phyloP scores from a whole-genome alignment of 768 basidiomycete genomes.

The Boletellus emodensis region DNA sequence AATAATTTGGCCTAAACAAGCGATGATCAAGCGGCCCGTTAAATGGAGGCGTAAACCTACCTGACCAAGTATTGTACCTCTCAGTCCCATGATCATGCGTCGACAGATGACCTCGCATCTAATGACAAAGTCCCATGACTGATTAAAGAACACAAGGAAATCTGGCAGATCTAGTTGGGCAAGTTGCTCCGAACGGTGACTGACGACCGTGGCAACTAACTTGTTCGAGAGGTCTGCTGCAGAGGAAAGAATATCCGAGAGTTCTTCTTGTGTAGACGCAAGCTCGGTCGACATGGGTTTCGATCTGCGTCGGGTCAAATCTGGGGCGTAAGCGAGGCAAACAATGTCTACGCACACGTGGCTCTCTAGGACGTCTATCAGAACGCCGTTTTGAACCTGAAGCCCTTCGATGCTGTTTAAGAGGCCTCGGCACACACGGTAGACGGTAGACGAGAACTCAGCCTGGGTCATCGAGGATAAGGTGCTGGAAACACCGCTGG shows the following conservation, averaged over 20 bases:
- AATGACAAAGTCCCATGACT: conserved; percentile 88
- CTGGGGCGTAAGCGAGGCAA: neutral
- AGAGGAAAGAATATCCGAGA: conserved; percentile 72
- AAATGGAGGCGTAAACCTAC: conserved; percentile 35
- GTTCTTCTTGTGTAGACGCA: conserved; percentile 55
- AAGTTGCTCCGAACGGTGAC: conserved; percentile 75
- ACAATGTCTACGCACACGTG: conserved; percentile 34
- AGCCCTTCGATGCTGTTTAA: conserved; percentile 66
- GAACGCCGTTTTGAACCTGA: conserved; percentile 52
- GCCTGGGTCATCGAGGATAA: conserved; percentile 64
- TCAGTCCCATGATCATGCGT: conserved; percentile 88
- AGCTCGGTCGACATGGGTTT: conserved; percentile 39
- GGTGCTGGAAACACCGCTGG: conserved; percentile 43
- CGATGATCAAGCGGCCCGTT: neutral
- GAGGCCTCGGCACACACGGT: conserved; percentile 55
- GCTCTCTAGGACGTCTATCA: conserved; percentile 56
- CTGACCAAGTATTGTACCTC: conserved; percentile 84
- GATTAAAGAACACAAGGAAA: conserved; percentile 79
- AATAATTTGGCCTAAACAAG: conserved; percentile 73
- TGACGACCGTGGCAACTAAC: conserved; percentile 74
- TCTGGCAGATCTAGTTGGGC: conserved; percentile 63
- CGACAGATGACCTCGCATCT: conserved; percentile 80
- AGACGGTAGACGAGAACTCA: conserved; percentile 63
- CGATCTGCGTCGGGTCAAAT: conserved; percentile 29
- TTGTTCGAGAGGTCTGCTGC: conserved; percentile 84